Percentiles rank a stretch among this genome's conserved stretches.
phyloP scores from a whole-genome alignment of 768 basidiomycete genomes.

The Leccinum subgranulosum region DNA sequence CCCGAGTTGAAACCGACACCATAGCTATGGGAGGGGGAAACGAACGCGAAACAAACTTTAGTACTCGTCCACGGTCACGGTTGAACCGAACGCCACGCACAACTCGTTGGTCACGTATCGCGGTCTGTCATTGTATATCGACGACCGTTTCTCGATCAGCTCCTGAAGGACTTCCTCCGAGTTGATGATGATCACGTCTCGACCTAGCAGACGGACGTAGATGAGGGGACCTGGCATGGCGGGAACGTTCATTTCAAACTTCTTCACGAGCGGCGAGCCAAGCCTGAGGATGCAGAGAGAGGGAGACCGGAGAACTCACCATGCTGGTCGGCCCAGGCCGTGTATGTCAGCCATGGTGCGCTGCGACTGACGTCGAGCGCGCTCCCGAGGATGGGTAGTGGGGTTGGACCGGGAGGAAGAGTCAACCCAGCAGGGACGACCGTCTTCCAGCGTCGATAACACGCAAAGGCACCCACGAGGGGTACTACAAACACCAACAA shows the following conservation, averaged over 20 bases:
- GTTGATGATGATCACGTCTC: slow-evolving; percentile 10
- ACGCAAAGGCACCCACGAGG: not conserved
- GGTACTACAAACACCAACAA: not conserved
- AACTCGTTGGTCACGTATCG: slow-evolving; percentile 4
- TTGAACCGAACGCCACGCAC: not conserved
- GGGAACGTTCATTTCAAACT: not conserved
- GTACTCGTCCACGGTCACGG: too few species aligned
- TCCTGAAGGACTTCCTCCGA: slow-evolving; percentile 10
- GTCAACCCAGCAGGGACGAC: not conserved
- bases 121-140: slow-evolving; percentile 16
- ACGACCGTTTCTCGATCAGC: slow-evolving; percentile 15
- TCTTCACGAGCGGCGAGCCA: not conserved
- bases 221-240: not conserved
- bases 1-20: slow-evolving; percentile 18
- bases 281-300: too few species aligned
- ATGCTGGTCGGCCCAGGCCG: slow-evolving; percentile 9
- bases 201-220: not conserved
- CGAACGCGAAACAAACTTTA: not conserved
- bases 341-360: slow-evolving; percentile 14
- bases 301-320: slow-evolving; percentile 2
- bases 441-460: not conserved
- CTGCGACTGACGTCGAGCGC: slow-evolving; percentile 5
- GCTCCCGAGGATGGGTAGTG: slow-evolving; percentile 12
- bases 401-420: slow-evolving; percentile 13
- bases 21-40: not conserved